These are phyloP conservation scores for Boletus vermiculosoides DNA, from an alignment of 768 basidiomycete genomes.

Conservation along the genomic window DNA sequence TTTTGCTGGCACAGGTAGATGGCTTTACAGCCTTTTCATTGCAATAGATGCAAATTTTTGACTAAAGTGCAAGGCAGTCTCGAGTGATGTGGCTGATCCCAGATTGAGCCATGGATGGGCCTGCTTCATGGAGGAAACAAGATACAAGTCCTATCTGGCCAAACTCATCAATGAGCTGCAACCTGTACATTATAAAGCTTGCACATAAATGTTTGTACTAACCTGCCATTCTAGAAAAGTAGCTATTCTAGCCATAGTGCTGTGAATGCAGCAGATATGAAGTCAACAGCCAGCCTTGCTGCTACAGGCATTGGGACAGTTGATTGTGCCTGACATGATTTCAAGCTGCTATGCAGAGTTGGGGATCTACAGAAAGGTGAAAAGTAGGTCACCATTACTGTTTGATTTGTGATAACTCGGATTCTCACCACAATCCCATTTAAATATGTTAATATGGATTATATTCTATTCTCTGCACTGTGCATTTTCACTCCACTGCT, in stretches of 20 bases:
- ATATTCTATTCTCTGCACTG: neutral
- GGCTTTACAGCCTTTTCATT: neutral
- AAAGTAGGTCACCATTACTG: neutral
- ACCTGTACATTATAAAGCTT: too few relatives aligned
- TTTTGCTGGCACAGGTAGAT: too few relatives aligned
- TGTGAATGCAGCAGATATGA: neutral
- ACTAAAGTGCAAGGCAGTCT: neutral
- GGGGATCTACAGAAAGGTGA: neutral
- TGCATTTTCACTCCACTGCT: neutral
- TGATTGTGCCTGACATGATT: neutral
- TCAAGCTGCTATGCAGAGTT: neutral
- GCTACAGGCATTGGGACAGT: neutral
- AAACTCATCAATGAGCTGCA: neutral
- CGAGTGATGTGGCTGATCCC: neutral
- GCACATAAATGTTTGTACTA: neutral
- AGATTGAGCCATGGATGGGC: neutral
- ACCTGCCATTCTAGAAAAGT: neutral
- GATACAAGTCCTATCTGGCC: neutral
- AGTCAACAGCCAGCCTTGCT: neutral
- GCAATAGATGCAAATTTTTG: too few relatives aligned
- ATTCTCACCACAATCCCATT: neutral
- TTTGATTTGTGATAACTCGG: too few relatives aligned
- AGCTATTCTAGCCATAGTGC: neutral
- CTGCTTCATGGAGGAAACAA: neutral
- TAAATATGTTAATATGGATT: neutral